Evolutionary conservation across 352 stramenopile species (phyloP), one percentile per base, ranked within the genome.

Genomic region (Pythium brassicae): DNA sequence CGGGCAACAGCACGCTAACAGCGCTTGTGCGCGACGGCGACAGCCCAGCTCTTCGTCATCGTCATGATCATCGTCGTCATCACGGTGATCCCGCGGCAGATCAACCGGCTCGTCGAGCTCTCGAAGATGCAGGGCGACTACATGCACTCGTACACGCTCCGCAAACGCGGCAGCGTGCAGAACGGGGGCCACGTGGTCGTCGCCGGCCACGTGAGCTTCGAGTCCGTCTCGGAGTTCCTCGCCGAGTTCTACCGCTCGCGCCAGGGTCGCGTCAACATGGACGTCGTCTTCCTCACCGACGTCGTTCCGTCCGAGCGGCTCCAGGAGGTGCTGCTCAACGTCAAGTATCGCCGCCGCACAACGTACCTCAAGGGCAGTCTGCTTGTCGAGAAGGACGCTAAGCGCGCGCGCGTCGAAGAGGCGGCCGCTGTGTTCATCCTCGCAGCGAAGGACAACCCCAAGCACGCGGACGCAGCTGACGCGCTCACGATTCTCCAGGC

Each of bases 21-120:
- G 29, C 29, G 29, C 29, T 4, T 35, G 29, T 35, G 29, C 10
- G 10, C 10, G 29, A 10, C 15, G 40, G 15, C 44, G 7, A 10
- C 50, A 83, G 71, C 71, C 20, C 70, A 82, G 56, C 59, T 82
- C 52, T 83, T 87, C 43, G 71, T 87, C n/a, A 80, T 85, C 34
- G 57, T 73, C 14, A 73, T 87, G 37, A 80, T 87, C 55, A 68
- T 77, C 23, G 71, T 78, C 14, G 67, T 82, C 34, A 67, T 87
- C 51, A 87, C 74, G 3, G 71, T 82, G 22, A 81, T 87, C 19
- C 74, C 77, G 15, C 68, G 65, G 22, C 74, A 87, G 45, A 62
- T 87, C 50, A 71, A 78, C 32, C 71, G 65, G 4, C 72, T 87
- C 35, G 59, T 76, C 3, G 72, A 82, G 42, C 67, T 87, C 6